Conservation (phyloP, 768 basidiomycete genomes). For the Boletus barrowsii region DNA sequence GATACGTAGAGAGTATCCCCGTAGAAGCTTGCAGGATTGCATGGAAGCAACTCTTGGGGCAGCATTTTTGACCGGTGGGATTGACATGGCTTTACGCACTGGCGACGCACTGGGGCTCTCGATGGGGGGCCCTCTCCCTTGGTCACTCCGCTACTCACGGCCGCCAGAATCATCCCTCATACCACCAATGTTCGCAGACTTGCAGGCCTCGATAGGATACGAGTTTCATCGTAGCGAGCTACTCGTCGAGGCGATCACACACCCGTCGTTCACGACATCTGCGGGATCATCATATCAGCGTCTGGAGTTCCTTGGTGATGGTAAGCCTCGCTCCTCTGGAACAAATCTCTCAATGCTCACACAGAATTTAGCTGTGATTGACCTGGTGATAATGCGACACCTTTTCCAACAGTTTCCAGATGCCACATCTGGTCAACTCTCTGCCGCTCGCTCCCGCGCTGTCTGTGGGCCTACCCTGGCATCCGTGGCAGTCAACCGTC, state of each 20-base stretch:
- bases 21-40: conserved; percentile 79
- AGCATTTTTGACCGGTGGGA: conserved; percentile 68
- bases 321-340: conserved; percentile 40
- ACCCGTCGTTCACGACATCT: conserved; percentile 65
- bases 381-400: conserved; percentile 69
- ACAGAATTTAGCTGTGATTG: conserved; percentile 53
- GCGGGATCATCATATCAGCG: conserved; percentile 74
- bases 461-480: conserved; percentile 76
- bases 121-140: conserved; percentile 69
- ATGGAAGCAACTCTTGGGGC: conserved; percentile 87
- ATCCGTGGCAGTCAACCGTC: conserved; percentile 58
- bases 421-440: conserved; percentile 75
- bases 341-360: conserved; percentile 4
- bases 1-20: conserved; percentile 50
- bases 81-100: conserved; percentile 59
- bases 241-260: conserved; percentile 78
- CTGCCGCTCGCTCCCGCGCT: conserved; percentile 64
- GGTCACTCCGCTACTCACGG: conserved; percentile 56
- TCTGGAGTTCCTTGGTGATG: conserved; percentile 87
- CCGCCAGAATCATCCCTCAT: conserved; percentile 32
- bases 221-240: conserved; percentile 60
- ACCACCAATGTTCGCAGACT: conserved; percentile 45
- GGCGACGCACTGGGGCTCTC: conserved; percentile 66
- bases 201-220: conserved; percentile 71
- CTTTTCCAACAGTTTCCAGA: conserved; percentile 66